Evolutionary conservation across 2,329 filamentous ascomycete genomes (phyloP).

Genomic region (Diaporthe ampelina): DNA sequence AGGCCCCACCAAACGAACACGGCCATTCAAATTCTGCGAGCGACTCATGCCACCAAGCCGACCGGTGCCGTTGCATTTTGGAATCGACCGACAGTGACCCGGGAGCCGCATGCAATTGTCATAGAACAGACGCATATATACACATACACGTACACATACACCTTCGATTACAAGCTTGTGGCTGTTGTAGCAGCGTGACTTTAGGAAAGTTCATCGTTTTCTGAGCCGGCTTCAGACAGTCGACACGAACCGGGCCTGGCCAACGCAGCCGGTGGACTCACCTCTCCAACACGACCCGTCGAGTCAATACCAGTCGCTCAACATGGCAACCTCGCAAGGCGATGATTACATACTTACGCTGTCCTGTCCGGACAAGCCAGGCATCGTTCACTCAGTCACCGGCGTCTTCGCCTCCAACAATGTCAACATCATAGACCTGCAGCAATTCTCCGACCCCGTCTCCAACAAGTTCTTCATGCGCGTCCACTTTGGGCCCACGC

Average conservation of each 20-base stretch:
- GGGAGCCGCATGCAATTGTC: slow-evolving; percentile 3
- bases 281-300: background rate
- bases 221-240: slow-evolving; percentile 9
- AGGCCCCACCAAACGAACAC: slow-evolving; percentile 11
- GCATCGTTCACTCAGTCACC: slow-evolving; percentile 88
- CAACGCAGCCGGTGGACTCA: too few species aligned
- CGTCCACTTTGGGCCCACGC: slow-evolving; percentile 80
- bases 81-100: background rate
- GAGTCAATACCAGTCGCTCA: slow-evolving; percentile 31
- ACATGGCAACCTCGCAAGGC: slow-evolving; percentile 52
- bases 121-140: background rate
- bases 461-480: slow-evolving; percentile 89
- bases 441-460: slow-evolving; percentile 84
- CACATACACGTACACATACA: background rate
- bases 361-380: slow-evolving; percentile 86
- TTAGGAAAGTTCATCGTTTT: background rate
- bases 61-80: slow-evolving; percentile 16
- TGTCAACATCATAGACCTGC: slow-evolving; percentile 86
- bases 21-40: slow-evolving; percentile 33
- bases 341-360: slow-evolving; percentile 81
- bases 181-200: background rate
- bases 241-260: background rate
- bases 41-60: slow-evolving; percentile 26
- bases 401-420: slow-evolving; percentile 80
- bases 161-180: background rate